Evolutionary conservation across 140 eudicot species (phyloP), one percentile per base, ranked within the genome.

Genomic region (Anethum foeniculum): DNA sequence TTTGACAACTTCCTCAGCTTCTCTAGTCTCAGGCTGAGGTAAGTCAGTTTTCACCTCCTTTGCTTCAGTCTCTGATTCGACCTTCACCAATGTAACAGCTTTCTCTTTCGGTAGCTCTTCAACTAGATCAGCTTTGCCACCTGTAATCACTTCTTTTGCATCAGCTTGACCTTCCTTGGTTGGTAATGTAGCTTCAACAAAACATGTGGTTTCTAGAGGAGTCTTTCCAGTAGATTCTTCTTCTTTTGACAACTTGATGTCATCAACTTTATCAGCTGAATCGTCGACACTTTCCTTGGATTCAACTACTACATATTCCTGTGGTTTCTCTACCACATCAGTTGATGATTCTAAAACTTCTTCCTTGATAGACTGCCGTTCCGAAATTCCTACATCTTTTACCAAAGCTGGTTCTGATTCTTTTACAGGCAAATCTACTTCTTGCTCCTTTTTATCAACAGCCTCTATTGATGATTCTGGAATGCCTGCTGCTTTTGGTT

Each of bases 11-110:
- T 73, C 80, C 64, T 79, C 86, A 10, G 74, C 81, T 65, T 80
- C 74, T 81, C 83, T 84, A 21, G 54, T 82, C 46, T 75, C 85
- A 30, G 79, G 83, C 72, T 71, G 77, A 32, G 71, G 76, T 46
- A 23, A 83, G 64, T 88, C 81, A 10, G 80, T 49, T 64, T 13
- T 51, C 54, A 44, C 81, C 65, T 51, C 36, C 78, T 80, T 79
- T 18, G 32, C 67, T 64, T 80, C 83, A 52, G 30, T 68, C 51
- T 83, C 83, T 39, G 43, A n/a, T 62, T 74, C 83, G 48, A 18
- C 67, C 62, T 75, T 68, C 0, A 44, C 52, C 34, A 5, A 21
- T 56, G 8, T 38, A 25, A n/a, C 75, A 27, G 28, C 34, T 49
- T 75, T 72, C 48, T 43, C 78, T 74, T 73, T 72, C 3, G 58